These are phyloP conservation scores for Grigorovia yakushimaensis DNA, from an alignment of 805 yeast species.

Conservation along the genomic window DNA sequence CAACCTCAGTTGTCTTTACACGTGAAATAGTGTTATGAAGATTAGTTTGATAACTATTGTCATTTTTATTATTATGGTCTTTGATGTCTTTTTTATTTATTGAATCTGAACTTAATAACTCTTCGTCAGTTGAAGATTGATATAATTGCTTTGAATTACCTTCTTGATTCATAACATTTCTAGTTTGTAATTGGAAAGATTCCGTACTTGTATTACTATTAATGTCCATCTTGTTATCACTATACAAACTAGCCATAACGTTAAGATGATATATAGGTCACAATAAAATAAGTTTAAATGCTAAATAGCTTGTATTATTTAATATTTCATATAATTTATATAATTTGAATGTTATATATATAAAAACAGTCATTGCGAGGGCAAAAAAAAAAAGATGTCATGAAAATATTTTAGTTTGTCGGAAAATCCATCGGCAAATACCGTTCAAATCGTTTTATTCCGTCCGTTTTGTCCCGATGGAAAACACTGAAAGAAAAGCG, in stretches of 20 bases:
- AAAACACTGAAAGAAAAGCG: no score
- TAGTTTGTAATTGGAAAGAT: neutral
- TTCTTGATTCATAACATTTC: neutral
- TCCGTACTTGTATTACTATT: neutral
- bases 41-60: neutral
- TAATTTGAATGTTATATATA: no score
- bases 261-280: no score
- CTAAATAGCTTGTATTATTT: no score
- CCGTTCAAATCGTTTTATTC: neutral
- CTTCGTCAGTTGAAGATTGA: neutral
- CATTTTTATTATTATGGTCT: neutral
- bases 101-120: neutral
- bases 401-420: no score
- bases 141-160: neutral
- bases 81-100: no score
- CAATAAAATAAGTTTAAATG: no score
- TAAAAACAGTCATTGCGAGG: no score
- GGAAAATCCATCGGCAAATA: neutral
- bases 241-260: neutral
- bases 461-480: neutral
- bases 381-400: neutral
- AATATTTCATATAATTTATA: no score
- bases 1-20: conserved; percentile 16
- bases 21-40: conserved; percentile 12
- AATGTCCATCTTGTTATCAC: neutral